These are phyloP conservation scores for Botryobasidium botryosum DNA, from an alignment of 768 basidiomycete genomes.

Conservation along the genomic window DNA sequence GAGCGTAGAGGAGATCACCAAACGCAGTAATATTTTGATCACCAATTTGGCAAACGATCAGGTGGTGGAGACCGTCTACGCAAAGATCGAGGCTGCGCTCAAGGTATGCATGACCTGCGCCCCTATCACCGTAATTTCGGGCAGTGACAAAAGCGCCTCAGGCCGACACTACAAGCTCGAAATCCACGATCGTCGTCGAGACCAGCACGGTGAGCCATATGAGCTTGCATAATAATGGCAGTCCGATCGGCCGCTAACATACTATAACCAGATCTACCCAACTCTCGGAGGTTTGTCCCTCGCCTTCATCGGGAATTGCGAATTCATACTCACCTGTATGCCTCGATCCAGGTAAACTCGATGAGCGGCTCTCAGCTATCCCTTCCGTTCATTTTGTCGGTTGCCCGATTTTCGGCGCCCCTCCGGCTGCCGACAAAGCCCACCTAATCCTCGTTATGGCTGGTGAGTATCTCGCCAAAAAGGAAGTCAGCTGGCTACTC, in stretches of 20 bases:
- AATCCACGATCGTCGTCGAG: slow-evolving; percentile 64
- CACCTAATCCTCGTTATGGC: slow-evolving; percentile 60
- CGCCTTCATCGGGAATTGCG: too few species aligned
- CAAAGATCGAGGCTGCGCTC: slow-evolving; percentile 39
- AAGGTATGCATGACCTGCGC: slow-evolving; percentile 24
- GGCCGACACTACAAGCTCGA: slow-evolving; percentile 6
- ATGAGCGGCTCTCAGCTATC: slow-evolving; percentile 41
- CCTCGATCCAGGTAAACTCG: slow-evolving; percentile 59
- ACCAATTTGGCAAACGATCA: slow-evolving; percentile 58
- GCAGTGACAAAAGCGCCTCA: slow-evolving; percentile 14
- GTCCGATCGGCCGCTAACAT: not conserved
- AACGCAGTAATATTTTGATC: slow-evolving; percentile 57
- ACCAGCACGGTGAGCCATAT: slow-evolving; percentile 52
- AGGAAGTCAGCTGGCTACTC: slow-evolving; percentile 57
- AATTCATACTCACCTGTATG: not conserved
- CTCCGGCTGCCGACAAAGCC: slow-evolving; percentile 44
- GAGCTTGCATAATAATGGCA: slow-evolving; percentile 6
- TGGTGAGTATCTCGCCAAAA: slow-evolving; percentile 69
- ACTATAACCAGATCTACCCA: slow-evolving; percentile 33
- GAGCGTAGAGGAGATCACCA: slow-evolving; percentile 39
- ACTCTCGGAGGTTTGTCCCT: slow-evolving; percentile 34
- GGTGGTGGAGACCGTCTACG: slow-evolving; percentile 46
- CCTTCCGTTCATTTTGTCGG: slow-evolving; percentile 49
- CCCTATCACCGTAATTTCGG: not conserved
- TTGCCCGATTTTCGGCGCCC: slow-evolving; percentile 57